Percentiles rank a stretch among this genome's conserved stretches.
Evolutionary conservation across 352 stramenopile species (phyloP).

Genomic region (Stramenopiles sp.): DNA sequence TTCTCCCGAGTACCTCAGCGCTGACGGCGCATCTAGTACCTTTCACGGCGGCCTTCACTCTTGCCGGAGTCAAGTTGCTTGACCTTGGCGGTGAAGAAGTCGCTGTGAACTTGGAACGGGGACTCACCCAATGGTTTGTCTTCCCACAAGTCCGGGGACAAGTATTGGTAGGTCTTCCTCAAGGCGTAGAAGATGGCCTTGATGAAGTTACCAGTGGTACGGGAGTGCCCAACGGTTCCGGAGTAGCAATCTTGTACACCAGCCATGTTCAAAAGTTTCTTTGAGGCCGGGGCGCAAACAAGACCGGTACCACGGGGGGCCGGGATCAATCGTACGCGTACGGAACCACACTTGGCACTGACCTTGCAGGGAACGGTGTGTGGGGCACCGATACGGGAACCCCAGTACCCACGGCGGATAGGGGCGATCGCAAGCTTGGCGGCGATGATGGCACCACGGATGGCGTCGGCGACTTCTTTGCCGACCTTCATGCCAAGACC

Average conservation of each 20-base stretch:
- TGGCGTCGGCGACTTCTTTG: slow-evolving; percentile 95
- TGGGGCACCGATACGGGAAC: slow-evolving; percentile 66
- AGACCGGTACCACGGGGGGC: slow-evolving; percentile 96
- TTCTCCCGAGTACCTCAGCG: too few species aligned
- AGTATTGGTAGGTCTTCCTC: slow-evolving; percentile 89
- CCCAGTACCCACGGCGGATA: slow-evolving; percentile 97
- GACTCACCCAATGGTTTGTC: slow-evolving; percentile 68
- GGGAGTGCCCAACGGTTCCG: slow-evolving; percentile 83
- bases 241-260: slow-evolving; percentile 96
- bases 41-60: not conserved
- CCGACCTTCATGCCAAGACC: slow-evolving; percentile 97
- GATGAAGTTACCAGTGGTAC: slow-evolving; percentile 99
- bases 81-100: slow-evolving; percentile 67
- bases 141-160: slow-evolving; percentile 95
- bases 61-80: not conserved
- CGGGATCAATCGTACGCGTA: slow-evolving; percentile 94
- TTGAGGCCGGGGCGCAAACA: slow-evolving; percentile 86
- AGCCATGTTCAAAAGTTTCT: slow-evolving; percentile 97
- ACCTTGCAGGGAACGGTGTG: slow-evolving; percentile 97
- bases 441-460: slow-evolving; percentile 94
- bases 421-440: slow-evolving; percentile 96
- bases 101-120: slow-evolving; percentile 96
- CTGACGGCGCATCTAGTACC: not conserved
- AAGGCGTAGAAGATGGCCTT: slow-evolving; percentile 98
- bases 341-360: slow-evolving; percentile 96